Evolutionary conservation across 306 rosid species (phyloP).

Genomic region (Fagus sylvatica): DNA sequence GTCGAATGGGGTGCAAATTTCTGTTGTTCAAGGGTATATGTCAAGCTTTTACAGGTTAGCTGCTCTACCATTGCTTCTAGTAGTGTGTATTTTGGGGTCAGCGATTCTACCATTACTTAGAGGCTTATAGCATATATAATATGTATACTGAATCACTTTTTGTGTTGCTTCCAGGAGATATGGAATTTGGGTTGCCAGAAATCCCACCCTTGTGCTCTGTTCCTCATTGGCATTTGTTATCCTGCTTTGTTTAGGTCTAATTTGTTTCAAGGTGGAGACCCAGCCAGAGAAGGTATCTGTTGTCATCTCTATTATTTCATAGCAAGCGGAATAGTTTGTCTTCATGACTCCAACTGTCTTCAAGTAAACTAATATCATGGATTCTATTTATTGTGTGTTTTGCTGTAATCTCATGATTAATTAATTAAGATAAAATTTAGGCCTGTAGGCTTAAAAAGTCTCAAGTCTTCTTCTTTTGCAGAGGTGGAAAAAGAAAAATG

Average conservation of each 20-base stretch:
- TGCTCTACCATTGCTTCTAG: conserved; percentile 24
- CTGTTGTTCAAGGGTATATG: conserved; percentile 70
- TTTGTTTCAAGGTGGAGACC: conserved; percentile 84
- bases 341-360: neutral
- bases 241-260: conserved; percentile 72
- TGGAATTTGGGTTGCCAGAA: conserved; percentile 87
- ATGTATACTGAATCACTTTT: conserved; percentile 24
- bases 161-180: conserved; percentile 57
- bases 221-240: conserved; percentile 74
- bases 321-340: conserved; percentile 21
- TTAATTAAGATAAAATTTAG: neutral
- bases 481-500: neutral
- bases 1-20: conserved; percentile 48
- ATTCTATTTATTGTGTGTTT: neutral
- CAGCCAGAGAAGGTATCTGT: conserved; percentile 81
- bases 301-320: conserved; percentile 28
- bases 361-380: neutral
- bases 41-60: conserved; percentile 80
- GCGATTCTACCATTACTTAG: conserved; percentile 26
- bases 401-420: neutral
- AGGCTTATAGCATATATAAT: conserved; percentile 10
- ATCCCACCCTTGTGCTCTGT: conserved; percentile 71
- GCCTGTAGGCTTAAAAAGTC: neutral
- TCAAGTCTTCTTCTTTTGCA: neutral
- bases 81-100: conserved; percentile 33